Percentiles rank a stretch among this genome's conserved stretches.
These are phyloP conservation scores for Lindgomyces ingoldianus DNA, from an alignment of 495 filamentous ascomycete genomes.

Conservation along the genomic window DNA sequence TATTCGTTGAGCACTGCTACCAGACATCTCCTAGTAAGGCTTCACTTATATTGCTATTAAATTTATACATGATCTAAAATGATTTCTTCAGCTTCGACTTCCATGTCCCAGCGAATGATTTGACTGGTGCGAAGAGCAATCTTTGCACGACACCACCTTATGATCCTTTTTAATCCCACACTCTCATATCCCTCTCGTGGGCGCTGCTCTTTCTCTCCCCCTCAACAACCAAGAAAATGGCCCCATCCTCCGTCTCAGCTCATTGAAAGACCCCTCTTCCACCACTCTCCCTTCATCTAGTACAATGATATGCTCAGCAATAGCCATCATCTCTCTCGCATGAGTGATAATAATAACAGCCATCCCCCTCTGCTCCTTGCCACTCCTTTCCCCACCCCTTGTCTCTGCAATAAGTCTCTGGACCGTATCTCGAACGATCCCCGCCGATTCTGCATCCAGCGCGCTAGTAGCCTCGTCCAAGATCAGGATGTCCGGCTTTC, in stretches of 20 bases:
- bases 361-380: conserved; percentile 41
- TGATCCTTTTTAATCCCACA: not conserved
- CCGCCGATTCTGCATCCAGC: conserved; percentile 71
- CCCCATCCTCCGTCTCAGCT: conserved; percentile 48
- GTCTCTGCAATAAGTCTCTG: conserved; percentile 48
- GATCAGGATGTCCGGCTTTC: conserved; percentile 69
- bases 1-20: too few species aligned
- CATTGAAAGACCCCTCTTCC: conserved; percentile 64
- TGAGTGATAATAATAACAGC: conserved; percentile 77
- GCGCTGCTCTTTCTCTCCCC: not conserved
- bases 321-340: conserved; percentile 76
- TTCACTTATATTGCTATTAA: too few species aligned
- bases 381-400: conserved; percentile 26
- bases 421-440: conserved; percentile 66
- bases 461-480: conserved; percentile 87
- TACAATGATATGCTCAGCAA: conserved; percentile 69
- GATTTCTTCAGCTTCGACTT: too few species aligned
- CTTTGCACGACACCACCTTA: not conserved
- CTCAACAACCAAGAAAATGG: conserved; percentile 49
- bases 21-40: too few species aligned
- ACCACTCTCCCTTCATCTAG: conserved; percentile 67
- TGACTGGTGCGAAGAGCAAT: too few species aligned
- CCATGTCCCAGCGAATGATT: too few species aligned
- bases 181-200: not conserved
- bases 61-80: too few species aligned